Evolutionary conservation across 768 basidiomycete genomes (phyloP).

Genomic region (Cystofilobasidium ferigula): DNA sequence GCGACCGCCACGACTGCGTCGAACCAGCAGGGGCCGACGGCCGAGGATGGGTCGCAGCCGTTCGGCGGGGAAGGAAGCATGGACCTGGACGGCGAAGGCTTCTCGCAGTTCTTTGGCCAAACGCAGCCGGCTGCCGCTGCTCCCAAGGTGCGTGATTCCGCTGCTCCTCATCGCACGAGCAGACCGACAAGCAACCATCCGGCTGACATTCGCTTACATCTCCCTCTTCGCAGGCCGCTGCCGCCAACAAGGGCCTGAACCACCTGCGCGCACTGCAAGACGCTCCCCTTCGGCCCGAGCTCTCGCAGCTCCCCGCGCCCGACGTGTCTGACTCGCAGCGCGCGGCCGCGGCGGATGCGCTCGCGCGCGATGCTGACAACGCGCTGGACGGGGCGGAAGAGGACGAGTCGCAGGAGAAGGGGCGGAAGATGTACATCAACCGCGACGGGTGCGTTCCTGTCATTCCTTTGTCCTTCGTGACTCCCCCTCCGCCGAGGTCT

Average conservation of each 20-base stretch:
- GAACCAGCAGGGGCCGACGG: no score
- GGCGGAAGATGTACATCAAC: constrained; percentile 32
- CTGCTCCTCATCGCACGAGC: no score
- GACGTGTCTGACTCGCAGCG: constrained; percentile 32
- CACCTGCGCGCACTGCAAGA: constrained; percentile 23
- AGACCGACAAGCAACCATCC: no score
- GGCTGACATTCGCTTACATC: no score
- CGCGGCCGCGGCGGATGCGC: constrained; percentile 30
- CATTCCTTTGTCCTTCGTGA: not conserved
- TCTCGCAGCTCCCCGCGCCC: constrained; percentile 31
- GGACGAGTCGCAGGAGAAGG: not conserved
- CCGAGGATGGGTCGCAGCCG: constrained; percentile 17
- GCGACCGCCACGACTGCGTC: constrained; percentile 14
- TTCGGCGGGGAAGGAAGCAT: constrained; percentile 24
- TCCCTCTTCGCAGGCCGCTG: not conserved
- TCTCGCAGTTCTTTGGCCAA: constrained; percentile 35
- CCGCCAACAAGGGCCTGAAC: constrained; percentile 15
- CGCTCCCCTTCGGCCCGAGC: constrained; percentile 27
- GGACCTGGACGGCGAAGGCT: constrained; percentile 28
- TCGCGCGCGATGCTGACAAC: constrained; percentile 31
- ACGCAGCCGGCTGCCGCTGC: constrained; percentile 29
- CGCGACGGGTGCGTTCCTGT: constrained; percentile 32
- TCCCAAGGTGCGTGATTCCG: constrained; percentile 24
- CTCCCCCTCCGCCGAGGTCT: no score
- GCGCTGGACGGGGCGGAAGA: constrained; percentile 18